Percentiles rank a stretch among this genome's conserved stretches.
Evolutionary conservation across 139 green algal genomes (phyloP).

Genomic region (Auxenochlorella pyrenoidosa): DNA sequence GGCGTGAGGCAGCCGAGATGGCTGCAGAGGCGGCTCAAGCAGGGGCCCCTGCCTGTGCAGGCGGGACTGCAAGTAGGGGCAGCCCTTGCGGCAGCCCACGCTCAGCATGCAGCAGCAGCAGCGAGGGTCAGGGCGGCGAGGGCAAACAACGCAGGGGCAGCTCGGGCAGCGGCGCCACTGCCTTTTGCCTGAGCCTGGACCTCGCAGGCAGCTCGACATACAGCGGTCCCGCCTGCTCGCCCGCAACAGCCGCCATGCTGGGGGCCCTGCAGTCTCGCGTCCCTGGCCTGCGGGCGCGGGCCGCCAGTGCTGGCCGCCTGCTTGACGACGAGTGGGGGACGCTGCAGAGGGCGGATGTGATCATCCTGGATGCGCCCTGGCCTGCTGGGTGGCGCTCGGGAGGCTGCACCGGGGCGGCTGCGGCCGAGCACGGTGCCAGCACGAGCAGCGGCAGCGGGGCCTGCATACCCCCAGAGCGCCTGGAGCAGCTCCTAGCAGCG

Average conservation of each 20-base stretch:
- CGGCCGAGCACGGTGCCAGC: not conserved
- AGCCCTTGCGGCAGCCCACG: not conserved
- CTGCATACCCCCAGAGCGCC: not conserved
- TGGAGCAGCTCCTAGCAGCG: not conserved
- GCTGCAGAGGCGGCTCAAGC: not conserved
- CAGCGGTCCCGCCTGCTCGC: not conserved
- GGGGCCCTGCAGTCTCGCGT: constrained; percentile 8
- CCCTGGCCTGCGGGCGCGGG: not conserved
- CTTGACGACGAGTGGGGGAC: constrained; percentile 13
- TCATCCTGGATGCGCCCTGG: constrained; percentile 9
- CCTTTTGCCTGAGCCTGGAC: not conserved
- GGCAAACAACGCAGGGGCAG: not conserved
- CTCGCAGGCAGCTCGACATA: not conserved
- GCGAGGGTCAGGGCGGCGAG: not conserved
- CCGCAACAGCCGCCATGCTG: not conserved
- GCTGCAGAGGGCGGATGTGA: not conserved
- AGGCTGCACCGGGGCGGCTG: not conserved
- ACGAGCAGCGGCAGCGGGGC: not conserved
- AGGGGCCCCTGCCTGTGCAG: no score
- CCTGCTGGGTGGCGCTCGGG: not conserved
- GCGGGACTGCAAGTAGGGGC: no score
- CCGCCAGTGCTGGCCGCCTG: not conserved
- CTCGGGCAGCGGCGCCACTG: not conserved
- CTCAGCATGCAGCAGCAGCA: not conserved
- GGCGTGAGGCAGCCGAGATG: constrained; percentile 9